Base-by-base conservation (phyloP, 768 basidiomycete species). In the Chalciporus pseudorubinellus region DNA sequence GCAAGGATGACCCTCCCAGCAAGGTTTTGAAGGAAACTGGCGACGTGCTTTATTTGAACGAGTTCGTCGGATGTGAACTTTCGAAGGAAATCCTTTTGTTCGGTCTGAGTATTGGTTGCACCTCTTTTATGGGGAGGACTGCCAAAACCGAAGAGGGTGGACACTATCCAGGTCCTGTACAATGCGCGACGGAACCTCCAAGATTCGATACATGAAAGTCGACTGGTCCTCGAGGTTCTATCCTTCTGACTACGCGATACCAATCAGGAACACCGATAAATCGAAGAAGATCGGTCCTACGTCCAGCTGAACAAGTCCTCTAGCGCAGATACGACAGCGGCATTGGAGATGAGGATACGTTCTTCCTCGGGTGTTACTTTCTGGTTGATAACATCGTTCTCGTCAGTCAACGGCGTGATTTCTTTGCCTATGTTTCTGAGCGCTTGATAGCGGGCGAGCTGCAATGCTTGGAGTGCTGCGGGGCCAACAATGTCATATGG, bases 281-380 rank as follows among this genome's bases (percentile, higher is more conserved):
- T 13, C 10, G 11, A 16, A 26, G 29, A 33, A n/a, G n/a, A 45
- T 19, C 13, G 31, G 14, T 10, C 44, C 44, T 19, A 56, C 59
- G 44, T 55, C 54, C 42, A 59, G 9, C 53, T 59, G n/a, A 56
- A 59, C 14, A 62, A 19, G 38, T 62, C 48, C 18, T 62, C 60
- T 29, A 62, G 31, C 5, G 46, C 36, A 20, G 50, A 53, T 8
- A 59, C 57, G 14, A 59, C 52, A 11, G 19, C 31, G 13, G 24
- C 45, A 16, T 54, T 59, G 2, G 48, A 49, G 19, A 14, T 11
- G 31, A 57, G 45, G 18, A 59, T 34, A 2, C 52, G 51, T 21
- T 62, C 50, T 14, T 59, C 61, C 24, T 63, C 57, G 20, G 16
- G 42, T 3, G 50, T 50, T 26, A 50, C 51, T 31, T 52, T 59